phyloP scores from a whole-genome alignment of 306 rosid species.

The Vachellia collinsii region DNA sequence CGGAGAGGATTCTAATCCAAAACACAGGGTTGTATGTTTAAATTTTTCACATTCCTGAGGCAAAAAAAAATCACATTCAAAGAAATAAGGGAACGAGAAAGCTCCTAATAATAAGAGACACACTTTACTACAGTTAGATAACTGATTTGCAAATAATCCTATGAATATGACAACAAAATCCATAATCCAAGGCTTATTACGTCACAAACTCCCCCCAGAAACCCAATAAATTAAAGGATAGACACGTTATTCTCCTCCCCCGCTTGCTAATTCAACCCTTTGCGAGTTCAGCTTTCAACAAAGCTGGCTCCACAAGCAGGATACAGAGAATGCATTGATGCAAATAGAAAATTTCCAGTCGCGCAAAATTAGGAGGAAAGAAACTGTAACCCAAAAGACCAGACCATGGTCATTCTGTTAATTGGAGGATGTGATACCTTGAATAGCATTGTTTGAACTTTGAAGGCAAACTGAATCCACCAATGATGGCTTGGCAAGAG shows the following conservation, averaged over 20 bases:
- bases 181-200: background rate
- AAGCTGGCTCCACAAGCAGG: constrained; percentile 5
- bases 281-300: background rate
- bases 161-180: background rate
- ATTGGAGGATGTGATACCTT: background rate
- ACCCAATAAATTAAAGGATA: background rate
- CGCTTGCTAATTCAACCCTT: background rate
- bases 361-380: background rate
- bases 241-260: background rate
- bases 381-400: background rate
- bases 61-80: too few species aligned
- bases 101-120: background rate
- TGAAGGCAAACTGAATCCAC: background rate
- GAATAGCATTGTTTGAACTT: background rate
- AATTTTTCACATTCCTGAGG: too few species aligned
- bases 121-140: background rate
- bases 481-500: background rate
- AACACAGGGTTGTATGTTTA: too few species aligned
- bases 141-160: background rate
- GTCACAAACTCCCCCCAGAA: background rate
- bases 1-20: too few species aligned
- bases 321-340: constrained; percentile 4
- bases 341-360: background rate
- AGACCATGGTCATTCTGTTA: background rate
- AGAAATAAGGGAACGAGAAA: background rate